Percentiles rank a stretch among this genome's conserved stretches.
Conservation (phyloP, 352 stramenopile species). For the Phytophthora foliorum region DNA sequence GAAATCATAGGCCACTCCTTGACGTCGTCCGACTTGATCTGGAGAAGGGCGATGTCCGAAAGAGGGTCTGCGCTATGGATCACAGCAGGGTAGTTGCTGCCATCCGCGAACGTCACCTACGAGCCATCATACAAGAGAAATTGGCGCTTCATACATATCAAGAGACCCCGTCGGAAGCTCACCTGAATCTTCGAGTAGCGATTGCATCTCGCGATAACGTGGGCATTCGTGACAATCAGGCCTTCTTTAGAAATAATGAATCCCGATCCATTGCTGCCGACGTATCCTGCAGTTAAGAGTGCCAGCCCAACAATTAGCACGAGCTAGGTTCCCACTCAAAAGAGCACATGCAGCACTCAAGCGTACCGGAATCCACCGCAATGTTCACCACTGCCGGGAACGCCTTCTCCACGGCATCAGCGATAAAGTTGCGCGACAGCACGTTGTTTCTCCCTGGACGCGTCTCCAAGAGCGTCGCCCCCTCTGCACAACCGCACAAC, state of each 20-base stretch:
- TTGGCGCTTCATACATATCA: conserved; percentile 1
- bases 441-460: conserved; percentile 17
- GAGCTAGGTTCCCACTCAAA: not conserved
- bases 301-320: not conserved
- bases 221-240: conserved; percentile 94
- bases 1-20: conserved; percentile 78
- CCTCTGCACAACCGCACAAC: conserved; percentile 23
- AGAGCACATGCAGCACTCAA: not conserved
- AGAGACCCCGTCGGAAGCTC: not conserved
- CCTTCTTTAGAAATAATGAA: conserved; percentile 92
- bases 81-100: conserved; percentile 74
- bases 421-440: conserved; percentile 88
- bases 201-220: conserved; percentile 90
- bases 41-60: conserved; percentile 93
- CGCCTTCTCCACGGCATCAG: conserved; percentile 90
- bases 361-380: conserved; percentile 68
- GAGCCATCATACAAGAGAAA: not conserved
- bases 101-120: conserved; percentile 88
- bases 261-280: conserved; percentile 90
- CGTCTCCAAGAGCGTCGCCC: conserved; percentile 32
- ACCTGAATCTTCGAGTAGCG: conserved; percentile 87
- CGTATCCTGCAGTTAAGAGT: conserved; percentile 49
- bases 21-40: conserved; percentile 73
- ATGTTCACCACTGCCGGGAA: conserved; percentile 93
- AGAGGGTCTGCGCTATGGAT: conserved; percentile 89